Base-by-base conservation (phyloP, 225 moss, liverwort and hornwort species). In the Marchantia polymorpha region DNA sequence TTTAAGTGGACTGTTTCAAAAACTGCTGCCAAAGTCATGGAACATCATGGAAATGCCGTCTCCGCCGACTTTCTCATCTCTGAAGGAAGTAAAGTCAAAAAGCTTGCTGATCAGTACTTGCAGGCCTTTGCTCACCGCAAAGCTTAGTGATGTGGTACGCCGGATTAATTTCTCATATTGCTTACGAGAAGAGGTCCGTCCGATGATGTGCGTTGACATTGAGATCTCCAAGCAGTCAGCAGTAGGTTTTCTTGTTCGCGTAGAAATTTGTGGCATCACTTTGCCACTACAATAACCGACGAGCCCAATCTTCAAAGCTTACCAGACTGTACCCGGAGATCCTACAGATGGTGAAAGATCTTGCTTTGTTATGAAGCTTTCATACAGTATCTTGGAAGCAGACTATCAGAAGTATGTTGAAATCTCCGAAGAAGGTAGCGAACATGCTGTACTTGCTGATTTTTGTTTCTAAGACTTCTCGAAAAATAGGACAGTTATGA, bases 11-110 rank as follows among this genome's bases (percentile, higher is more conserved):
- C 92, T 71, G 93, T 93, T 52, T 90, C 91, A 22, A 95, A 90
- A 82, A 91, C 95, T 78, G 95, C 94, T n/a, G 77, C 90, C 10
- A 99, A 99, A 81, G 99, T 99, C 51, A 99, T 99, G 99, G 94
- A 93, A 90, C 91, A 99, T 81, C 99, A 95, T 82, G 88, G 68
- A 64, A 83, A 92, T 75, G 99, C 99, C 49, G 88, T 83, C 6
- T 90, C 93, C 27, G 99, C 93, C 64, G 93, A 95, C 76, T 99
- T 99, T 84, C 84, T 99, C 77, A 95, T 95, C 83, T 84, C 88
- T 11, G 95, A 99, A 87, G 99, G 99, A 83, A 95, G 89, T 69
- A 99, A 95, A 86, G 99, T 99, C 56, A 95, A 87, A 80, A 99
- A 92, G 77, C 82, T 99, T 54, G 93, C 95, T 65, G 95, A 99